Percentiles rank a stretch among this genome's conserved stretches.
Evolutionary conservation across 176 grass and related monocot species (phyloP).

Genomic region (Lolium perenne): DNA sequence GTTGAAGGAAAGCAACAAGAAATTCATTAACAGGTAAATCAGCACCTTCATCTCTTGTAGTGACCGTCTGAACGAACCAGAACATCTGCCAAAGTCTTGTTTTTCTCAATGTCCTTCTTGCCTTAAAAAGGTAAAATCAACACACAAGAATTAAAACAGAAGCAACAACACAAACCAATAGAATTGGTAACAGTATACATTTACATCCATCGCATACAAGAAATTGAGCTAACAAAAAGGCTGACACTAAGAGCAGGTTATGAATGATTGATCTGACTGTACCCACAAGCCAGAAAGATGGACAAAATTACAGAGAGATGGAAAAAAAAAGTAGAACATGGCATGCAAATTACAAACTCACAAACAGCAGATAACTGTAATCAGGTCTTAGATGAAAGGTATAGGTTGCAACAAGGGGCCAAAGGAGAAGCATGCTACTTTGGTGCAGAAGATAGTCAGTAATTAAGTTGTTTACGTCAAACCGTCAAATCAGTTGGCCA

Average conservation of each 20-base stretch:
- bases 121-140: constrained; percentile 1
- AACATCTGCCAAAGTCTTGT: background rate
- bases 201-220: background rate
- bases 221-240: constrained; percentile 8
- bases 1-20: background rate
- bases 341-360: background rate
- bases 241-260: background rate
- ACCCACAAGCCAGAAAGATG: background rate
- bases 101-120: constrained; percentile 2
- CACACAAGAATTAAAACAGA: constrained; percentile 8
- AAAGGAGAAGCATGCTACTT: background rate
- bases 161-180: background rate
- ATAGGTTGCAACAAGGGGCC: background rate
- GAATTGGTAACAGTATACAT: background rate
- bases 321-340: background rate
- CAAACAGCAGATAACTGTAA: background rate
- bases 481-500: background rate
- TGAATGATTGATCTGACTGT: background rate
- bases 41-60: constrained; percentile 22
- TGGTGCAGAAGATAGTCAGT: background rate
- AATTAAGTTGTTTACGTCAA: background rate
- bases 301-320: background rate
- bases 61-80: background rate
- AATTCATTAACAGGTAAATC: background rate
- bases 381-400: background rate